phyloP scores from a whole-genome alignment of 177 flowering plant species.

The Vitis hybrid region DNA sequence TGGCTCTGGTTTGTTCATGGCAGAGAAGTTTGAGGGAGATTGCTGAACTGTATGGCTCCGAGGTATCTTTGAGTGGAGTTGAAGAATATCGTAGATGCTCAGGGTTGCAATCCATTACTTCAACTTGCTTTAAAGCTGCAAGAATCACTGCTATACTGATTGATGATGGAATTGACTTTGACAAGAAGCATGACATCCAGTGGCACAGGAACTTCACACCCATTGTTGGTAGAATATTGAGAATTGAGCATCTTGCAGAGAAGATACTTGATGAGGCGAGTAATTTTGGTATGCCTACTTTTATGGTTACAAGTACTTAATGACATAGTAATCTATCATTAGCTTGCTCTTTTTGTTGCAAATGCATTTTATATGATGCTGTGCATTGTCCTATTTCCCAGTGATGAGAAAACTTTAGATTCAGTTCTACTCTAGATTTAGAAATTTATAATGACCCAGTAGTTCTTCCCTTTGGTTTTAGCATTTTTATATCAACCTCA shows the following conservation, averaged over 20 bases:
- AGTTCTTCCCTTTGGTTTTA: no score
- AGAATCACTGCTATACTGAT: slow-evolving; percentile 61
- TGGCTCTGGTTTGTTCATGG: slow-evolving; percentile 10
- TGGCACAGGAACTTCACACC: slow-evolving; percentile 68
- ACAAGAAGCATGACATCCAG: slow-evolving; percentile 62
- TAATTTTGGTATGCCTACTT: neutral
- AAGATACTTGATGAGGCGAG: slow-evolving; percentile 71
- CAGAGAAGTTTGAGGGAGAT: slow-evolving; percentile 86
- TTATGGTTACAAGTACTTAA: neutral
- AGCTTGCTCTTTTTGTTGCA: slow-evolving; percentile 6
- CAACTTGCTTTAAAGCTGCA: slow-evolving; percentile 68
- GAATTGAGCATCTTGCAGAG: slow-evolving; percentile 83
- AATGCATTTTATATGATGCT: neutral
- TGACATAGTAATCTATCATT: neutral
- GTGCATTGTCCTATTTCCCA: neutral
- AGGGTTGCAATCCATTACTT: slow-evolving; percentile 58
- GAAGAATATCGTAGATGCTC: slow-evolving; percentile 47
- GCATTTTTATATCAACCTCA: neutral
- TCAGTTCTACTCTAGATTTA: neutral
- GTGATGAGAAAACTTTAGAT: neutral
- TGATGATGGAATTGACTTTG: slow-evolving; percentile 82
- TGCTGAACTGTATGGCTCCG: slow-evolving; percentile 72
- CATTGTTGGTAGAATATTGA: slow-evolving; percentile 60
- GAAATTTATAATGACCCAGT: no score
- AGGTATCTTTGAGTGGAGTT: slow-evolving; percentile 54